Conservation (phyloP, 1,284 basidiomycete genomes). For the Puccinia polysora region DNA sequence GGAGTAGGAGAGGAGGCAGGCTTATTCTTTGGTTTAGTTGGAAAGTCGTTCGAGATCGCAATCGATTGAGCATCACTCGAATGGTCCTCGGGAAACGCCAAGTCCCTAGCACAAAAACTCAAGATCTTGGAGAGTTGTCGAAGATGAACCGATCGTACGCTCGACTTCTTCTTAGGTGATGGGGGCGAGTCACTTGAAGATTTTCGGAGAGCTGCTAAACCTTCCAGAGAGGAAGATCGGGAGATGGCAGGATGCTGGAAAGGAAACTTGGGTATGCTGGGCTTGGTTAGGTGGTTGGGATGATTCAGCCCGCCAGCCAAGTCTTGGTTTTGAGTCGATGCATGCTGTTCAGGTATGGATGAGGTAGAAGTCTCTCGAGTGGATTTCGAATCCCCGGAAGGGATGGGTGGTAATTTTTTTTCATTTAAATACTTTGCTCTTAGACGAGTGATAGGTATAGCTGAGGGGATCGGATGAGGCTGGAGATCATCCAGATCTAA, state of each 20-base stretch:
- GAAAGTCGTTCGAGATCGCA: neutral
- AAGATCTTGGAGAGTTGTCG: slow-evolving; percentile 39
- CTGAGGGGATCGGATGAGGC: too few species aligned
- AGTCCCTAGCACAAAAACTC: slow-evolving; percentile 18
- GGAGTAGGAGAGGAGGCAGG: neutral
- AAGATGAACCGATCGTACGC: slow-evolving; percentile 13
- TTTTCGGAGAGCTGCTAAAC: slow-evolving; percentile 16
- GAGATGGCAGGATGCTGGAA: neutral
- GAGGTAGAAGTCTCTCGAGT: too few species aligned
- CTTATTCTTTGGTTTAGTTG: neutral
- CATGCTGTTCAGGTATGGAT: neutral
- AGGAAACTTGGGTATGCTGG: neutral
- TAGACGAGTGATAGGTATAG: too few species aligned
- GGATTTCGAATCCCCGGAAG: too few species aligned
- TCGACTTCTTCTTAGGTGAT: slow-evolving; percentile 14
- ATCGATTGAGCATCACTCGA: neutral
- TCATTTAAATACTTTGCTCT: too few species aligned
- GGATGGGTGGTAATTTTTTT: too few species aligned
- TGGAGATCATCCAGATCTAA: too few species aligned
- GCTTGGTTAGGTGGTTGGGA: neutral
- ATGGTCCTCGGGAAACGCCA: slow-evolving; percentile 5
- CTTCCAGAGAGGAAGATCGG: slow-evolving; percentile 31
- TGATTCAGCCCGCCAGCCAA: neutral
- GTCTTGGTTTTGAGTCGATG: neutral
- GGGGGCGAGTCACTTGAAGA: neutral